Evolutionary conservation across 305 asterid species (phyloP), one percentile per base, ranked within the genome.

Genomic region (Fraxinus baroniana): DNA sequence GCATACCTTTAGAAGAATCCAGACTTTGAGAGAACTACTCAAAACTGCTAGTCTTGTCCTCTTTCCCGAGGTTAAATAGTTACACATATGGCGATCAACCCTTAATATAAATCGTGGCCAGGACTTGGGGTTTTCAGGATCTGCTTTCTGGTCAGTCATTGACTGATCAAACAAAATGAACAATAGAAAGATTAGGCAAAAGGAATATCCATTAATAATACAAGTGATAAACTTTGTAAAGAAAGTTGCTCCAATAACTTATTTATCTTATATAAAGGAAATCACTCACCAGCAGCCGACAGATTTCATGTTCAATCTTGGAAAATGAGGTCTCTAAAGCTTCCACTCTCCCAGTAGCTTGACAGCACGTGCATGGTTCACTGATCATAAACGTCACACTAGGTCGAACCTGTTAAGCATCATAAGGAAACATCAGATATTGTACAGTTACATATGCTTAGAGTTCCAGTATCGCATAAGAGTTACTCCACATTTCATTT

Each of bases 11-110:
- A 93, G 91, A 86, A 94, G 96, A 86, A 94, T 93, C 98, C 98
- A 97, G 77, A 94, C 98, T 92, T 94, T 97, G 79, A 97, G 98
- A 87, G 98, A 97, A 87, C 97, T 94, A 81, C 98, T 93, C 90
- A 97, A 88, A 78, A 91, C 84, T 10, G 97, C 99, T 60, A 97
- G 88, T 87, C 92, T 93, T 80, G 98, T 91, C 92, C 92, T 90
- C 92, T 89, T 94, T 83, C 99, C 98, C 7, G 97, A 88, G 79
- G 99, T 97, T 82, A 97, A 87, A 81, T 92, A 92, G 89, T 91
- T 93, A 83, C 95, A 93, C 99, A 97, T 97, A 88, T 91, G 93
- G 82, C 91, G 91, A 89, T 94, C 98, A 82, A 93, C 98, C 87
- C 94, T 92, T 52, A 97, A 89, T 81, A 94, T 88, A 84, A 97